Conservation (phyloP, 2,329 filamentous ascomycete species). For the Colletotrichum sp. region DNA sequence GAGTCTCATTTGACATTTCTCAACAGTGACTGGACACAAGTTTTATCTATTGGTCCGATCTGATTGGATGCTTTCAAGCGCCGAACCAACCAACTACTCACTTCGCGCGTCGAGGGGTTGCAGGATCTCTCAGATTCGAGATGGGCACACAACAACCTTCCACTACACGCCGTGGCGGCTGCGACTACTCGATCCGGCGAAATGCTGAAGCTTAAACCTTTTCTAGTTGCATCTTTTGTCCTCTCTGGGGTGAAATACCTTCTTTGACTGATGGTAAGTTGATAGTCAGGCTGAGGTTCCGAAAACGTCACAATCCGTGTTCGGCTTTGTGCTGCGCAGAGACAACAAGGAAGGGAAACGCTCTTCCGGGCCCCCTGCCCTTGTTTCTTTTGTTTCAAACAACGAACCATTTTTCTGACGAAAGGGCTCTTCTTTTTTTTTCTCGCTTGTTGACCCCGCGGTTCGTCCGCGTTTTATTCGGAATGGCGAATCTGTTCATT, state of each 20-base stretch:
- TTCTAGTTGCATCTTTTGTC: not conserved
- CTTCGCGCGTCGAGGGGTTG: not conserved
- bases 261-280: not conserved
- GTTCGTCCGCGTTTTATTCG: not conserved
- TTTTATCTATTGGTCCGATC: not conserved
- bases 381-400: not conserved
- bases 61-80: not conserved
- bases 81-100: not conserved
- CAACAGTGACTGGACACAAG: not conserved
- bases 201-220: not conserved
- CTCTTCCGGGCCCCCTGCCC: not conserved
- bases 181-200: not conserved
- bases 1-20: not conserved
- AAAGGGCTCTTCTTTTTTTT: not conserved
- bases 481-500: not conserved
- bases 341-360: not conserved
- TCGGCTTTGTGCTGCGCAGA: not conserved
- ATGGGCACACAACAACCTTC: not conserved
- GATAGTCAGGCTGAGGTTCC: not conserved
- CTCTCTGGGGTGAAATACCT: not conserved
- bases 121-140: not conserved
- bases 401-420: not conserved
- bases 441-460: not conserved
- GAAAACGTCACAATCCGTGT: not conserved
- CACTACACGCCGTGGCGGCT: not conserved